A percentile compares a stretch with the other conserved stretches of the same genome.
phyloP scores from a whole-genome alignment of 1,139 yeast genomes.

The Candida sanyaensis region DNA sequence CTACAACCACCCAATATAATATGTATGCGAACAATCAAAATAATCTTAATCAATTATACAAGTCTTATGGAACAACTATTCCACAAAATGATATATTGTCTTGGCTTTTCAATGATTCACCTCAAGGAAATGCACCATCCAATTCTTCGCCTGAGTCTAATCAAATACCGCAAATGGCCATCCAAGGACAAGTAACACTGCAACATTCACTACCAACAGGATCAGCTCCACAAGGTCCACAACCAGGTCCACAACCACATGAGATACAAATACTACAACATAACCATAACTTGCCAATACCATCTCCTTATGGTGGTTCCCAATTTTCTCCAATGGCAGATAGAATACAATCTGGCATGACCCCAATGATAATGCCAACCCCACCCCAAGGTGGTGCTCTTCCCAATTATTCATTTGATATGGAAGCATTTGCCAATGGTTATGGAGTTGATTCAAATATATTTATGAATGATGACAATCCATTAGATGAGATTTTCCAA shows the following conservation, averaged over 20 bases:
- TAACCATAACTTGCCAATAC: constrained; percentile 6
- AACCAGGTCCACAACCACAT: neutral
- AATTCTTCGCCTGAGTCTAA: neutral
- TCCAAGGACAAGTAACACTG: constrained; percentile 1
- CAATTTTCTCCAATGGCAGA: constrained; percentile 13
- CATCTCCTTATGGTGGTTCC: constrained; percentile 16
- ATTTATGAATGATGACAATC: constrained; percentile 40
- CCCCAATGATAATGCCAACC: too few relatives aligned
- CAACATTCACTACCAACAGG: constrained; percentile 4
- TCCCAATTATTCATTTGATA: neutral
- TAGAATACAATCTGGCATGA: constrained; percentile 2
- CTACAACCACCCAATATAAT: constrained; percentile 5
- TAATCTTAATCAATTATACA: constrained; percentile 9
- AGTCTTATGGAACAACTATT: constrained; percentile 2
- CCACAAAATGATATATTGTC: constrained; percentile 38
- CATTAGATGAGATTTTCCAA: constrained; percentile 39
- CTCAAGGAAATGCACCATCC: constrained; percentile 2
- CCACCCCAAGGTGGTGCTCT: neutral
- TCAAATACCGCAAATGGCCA: neutral
- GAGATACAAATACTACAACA: neutral
- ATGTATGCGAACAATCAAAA: neutral
- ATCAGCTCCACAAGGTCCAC: neutral
- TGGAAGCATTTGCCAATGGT: constrained; percentile 1
- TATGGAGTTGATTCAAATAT: constrained; percentile 30
- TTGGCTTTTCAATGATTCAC: constrained; percentile 25